Evolutionary conservation across 345 rosid species (phyloP).

Genomic region (Syzygium grande): DNA sequence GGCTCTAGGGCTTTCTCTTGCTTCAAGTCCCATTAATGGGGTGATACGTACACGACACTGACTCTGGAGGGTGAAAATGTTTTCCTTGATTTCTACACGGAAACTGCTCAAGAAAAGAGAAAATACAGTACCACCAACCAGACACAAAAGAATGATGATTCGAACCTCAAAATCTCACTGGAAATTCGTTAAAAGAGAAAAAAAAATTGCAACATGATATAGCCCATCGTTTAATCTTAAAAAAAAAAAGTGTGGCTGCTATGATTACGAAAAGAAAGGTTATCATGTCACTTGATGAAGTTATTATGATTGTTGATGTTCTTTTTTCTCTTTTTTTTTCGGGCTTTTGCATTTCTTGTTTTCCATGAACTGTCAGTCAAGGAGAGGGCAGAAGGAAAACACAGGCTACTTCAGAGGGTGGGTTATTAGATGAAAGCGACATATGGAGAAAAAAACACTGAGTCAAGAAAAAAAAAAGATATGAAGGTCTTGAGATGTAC

Average conservation of each 20-base stretch:
- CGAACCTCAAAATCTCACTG: background rate
- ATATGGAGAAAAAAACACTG: constrained; percentile 20
- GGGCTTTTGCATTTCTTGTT: background rate
- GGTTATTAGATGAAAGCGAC: constrained; percentile 50
- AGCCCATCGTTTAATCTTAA: background rate
- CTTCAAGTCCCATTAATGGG: background rate
- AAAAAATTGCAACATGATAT: background rate
- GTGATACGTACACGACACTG: background rate
- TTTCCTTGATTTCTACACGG: background rate
- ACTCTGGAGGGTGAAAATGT: background rate
- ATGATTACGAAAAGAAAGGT: background rate
- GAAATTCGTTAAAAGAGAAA: background rate
- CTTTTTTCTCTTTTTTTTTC: background rate
- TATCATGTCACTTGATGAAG: background rate
- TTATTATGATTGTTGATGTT: background rate
- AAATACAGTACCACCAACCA: background rate
- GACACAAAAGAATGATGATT: background rate
- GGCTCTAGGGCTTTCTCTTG: background rate
- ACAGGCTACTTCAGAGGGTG: background rate
- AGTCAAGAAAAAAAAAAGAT: constrained; percentile 7
- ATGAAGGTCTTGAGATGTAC: constrained; percentile 33
- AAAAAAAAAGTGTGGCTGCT: background rate
- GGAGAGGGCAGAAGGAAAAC: background rate
- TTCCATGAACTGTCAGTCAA: background rate
- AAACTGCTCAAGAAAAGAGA: background rate